Evolutionary conservation across 768 basidiomycete species (phyloP).

Genomic region (Amanita phalloides): DNA sequence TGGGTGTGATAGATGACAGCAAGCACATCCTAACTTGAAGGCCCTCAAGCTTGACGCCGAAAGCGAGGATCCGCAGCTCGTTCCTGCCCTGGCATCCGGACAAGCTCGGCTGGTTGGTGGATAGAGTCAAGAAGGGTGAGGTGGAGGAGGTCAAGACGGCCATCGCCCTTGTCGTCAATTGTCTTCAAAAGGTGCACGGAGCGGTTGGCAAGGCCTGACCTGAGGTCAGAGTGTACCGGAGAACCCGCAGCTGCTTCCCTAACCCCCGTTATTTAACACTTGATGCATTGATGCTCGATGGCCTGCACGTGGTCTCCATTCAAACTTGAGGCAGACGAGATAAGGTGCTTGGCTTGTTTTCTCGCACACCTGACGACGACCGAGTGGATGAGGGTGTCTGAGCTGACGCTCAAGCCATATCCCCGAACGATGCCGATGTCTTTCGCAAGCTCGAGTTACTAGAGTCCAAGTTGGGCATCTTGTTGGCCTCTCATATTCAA

Average conservation of each 20-base stretch:
- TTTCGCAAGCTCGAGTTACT: background rate
- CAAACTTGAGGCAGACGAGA: background rate
- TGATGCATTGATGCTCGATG: too few species aligned
- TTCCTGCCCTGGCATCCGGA: slow-evolving; percentile 64
- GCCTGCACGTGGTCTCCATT: background rate
- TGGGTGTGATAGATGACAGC: too few species aligned
- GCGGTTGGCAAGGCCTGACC: slow-evolving; percentile 4
- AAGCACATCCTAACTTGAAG: too few species aligned
- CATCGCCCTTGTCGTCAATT: slow-evolving; percentile 30
- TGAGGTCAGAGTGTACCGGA: too few species aligned
- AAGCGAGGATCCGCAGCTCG: slow-evolving; percentile 46
- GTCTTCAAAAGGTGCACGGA: slow-evolving; percentile 21
- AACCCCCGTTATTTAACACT: too few species aligned
- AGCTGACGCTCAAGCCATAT: background rate
- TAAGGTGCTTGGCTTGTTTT: background rate
- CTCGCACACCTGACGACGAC: background rate
- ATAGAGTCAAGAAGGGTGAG: slow-evolving; percentile 33
- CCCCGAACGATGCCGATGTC: background rate
- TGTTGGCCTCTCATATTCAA: background rate
- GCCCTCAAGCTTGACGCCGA: too few species aligned
- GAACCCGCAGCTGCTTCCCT: too few species aligned
- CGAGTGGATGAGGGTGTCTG: background rate
- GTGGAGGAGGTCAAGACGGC: slow-evolving; percentile 34
- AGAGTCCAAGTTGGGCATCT: background rate
- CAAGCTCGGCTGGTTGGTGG: slow-evolving; percentile 38